Base-by-base conservation (phyloP, 352 stramenopile species). In the Pythium sp. region DNA sequence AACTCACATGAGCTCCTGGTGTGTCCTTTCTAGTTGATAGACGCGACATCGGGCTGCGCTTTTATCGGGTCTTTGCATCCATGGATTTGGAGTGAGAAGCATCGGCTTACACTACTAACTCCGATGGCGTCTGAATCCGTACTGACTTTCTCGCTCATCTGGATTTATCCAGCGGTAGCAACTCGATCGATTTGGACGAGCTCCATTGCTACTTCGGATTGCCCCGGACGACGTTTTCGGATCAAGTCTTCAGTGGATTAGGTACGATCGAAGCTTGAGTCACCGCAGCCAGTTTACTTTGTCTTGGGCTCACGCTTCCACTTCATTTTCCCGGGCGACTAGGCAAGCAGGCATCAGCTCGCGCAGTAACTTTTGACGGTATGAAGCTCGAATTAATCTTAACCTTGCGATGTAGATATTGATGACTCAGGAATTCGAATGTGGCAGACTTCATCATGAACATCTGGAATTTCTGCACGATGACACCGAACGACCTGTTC, bases 381-480 rank as follows among this genome's bases (percentile, higher is more conserved):
- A 57, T 15, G 28, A 20, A n/a, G n/a, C 20, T 8, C 20, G 5
- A n/a, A 0, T 3, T 30, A 7, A 34, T 26, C 5, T 62, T 28
- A 46, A 28, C 2, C 15, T 12, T 46, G 26, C 11, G 2, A 20
- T 22, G 4, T 12, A 32, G 30, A 32, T 14, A 15, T 20, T 54
- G 54, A 20, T 15, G 4, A 41, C 46, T 43, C 18, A 26, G 12
- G 20, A 12, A 28, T 14, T 41, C 20, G 30, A 5, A 20, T 55
- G 18, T n/a, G 3, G 18, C 53, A 82, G 79, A 86, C 70, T 87
- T 89, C 59, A 58, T 89, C 14, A 41, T 84, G 30, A 87, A 87
- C 58, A 70, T 84, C 2, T 89, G 81, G 81, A 89, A 83, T 36
- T 84, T 87, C 49, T 87, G 81, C 46, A 86, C 79, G 3, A 89